A percentile compares a stretch with the other conserved stretches of the same genome.
phyloP scores from a whole-genome alignment of 805 yeast species.

The Brettanomyces naardenensis region DNA sequence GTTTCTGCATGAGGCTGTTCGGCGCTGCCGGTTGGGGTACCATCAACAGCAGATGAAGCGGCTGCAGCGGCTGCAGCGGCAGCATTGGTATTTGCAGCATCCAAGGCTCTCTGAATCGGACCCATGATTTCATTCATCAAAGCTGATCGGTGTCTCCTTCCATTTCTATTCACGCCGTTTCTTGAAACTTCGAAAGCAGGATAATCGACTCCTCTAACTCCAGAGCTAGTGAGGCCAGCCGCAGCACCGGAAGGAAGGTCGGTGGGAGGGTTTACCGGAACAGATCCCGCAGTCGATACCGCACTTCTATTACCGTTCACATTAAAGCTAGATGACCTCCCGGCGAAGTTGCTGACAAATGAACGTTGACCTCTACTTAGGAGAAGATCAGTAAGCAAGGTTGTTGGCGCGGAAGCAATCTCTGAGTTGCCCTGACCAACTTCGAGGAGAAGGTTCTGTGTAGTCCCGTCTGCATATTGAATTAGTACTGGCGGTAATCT shows the following conservation, averaged over 20 bases:
- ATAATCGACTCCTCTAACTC: constrained; percentile 26
- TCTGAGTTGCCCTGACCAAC: constrained; percentile 18
- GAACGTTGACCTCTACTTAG: constrained; percentile 2
- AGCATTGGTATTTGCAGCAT: background rate
- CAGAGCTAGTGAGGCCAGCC: constrained; percentile 2
- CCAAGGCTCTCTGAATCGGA: constrained; percentile 20
- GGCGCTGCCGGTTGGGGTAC: background rate
- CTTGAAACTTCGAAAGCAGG: constrained; percentile 30
- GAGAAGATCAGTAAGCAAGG: constrained; percentile 3
- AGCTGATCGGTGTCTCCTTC: constrained; percentile 11
- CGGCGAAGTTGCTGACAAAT: background rate
- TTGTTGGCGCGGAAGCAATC: background rate
- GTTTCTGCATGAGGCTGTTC: constrained; percentile 12
- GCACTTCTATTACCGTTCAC: background rate
- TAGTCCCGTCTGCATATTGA: constrained; percentile 23
- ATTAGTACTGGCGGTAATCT: constrained; percentile 24
- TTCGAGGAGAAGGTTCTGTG: constrained; percentile 23
- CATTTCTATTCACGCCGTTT: constrained; percentile 24
- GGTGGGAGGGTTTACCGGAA: background rate
- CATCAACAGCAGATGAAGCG: no score
- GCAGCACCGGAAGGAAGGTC: background rate
- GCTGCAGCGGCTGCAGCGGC: background rate
- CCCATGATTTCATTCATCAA: constrained; percentile 17
- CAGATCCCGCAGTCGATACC: background rate
- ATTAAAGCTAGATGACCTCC: background rate